Conservation (phyloP, 805 yeast species). For the Metschnikowia picachoensis region DNA sequence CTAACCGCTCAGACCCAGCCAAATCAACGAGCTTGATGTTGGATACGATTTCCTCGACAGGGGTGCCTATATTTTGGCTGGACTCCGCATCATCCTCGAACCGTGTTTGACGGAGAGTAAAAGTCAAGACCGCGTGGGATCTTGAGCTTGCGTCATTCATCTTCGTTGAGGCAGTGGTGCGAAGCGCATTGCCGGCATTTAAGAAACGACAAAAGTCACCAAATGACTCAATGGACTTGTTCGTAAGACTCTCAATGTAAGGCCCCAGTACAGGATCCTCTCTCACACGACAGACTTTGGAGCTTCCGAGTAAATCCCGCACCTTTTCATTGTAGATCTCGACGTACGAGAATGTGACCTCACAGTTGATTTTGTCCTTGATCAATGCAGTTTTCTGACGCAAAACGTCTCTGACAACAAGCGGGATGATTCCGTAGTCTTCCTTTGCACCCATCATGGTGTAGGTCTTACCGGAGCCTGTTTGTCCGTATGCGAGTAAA, state of each 20-base stretch:
- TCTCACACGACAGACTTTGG: slow-evolving; percentile 46
- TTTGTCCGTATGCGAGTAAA: slow-evolving; percentile 41
- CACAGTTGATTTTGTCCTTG: slow-evolving; percentile 35
- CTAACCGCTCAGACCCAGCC: slow-evolving; percentile 78
- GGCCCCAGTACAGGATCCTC: slow-evolving; percentile 68
- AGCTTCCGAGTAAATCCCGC: slow-evolving; percentile 49
- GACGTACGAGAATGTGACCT: slow-evolving; percentile 52
- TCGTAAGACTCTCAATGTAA: slow-evolving; percentile 63
- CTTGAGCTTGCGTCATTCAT: slow-evolving; percentile 73
- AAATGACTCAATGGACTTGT: slow-evolving; percentile 45
- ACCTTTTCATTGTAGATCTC: slow-evolving; percentile 80
- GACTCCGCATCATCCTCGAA: slow-evolving; percentile 25
- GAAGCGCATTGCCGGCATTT: slow-evolving; percentile 46
- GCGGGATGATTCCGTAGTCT: slow-evolving; percentile 37
- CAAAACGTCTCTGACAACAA: slow-evolving; percentile 52
- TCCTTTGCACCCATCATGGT: slow-evolving; percentile 41
- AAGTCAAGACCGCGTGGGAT: slow-evolving; percentile 75
- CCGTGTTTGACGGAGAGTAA: slow-evolving; percentile 55
- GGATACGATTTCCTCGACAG: slow-evolving; percentile 50
- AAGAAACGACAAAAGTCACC: slow-evolving; percentile 48
- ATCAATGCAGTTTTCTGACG: slow-evolving; percentile 35
- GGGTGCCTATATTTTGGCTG: slow-evolving; percentile 28
- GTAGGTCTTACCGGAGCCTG: slow-evolving; percentile 40
- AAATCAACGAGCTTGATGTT: slow-evolving; percentile 69
- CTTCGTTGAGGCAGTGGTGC: slow-evolving; percentile 70